Evolutionary conservation across 2,329 filamentous ascomycete species (phyloP), one percentile per base, ranked within the genome.

Genomic region (Xylaria arbuscula): DNA sequence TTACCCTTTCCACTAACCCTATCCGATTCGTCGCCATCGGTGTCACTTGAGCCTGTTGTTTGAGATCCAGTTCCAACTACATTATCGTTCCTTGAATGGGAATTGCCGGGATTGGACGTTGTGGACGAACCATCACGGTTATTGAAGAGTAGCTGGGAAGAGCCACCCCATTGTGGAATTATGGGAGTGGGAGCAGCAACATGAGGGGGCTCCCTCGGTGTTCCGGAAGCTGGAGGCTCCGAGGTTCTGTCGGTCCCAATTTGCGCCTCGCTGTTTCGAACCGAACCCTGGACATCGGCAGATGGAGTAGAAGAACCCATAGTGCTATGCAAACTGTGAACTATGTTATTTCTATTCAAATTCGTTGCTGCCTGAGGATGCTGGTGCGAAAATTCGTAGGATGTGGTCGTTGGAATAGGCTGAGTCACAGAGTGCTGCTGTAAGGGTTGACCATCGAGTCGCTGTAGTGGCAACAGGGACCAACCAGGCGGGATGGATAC

Each of bases 401-500:
- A 59, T 47, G 71, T 65, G 38, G 42, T 19, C 28, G 70, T 64
- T 47, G 63, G 58, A 22, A 55, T 65, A 50, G 55, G 69, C 40
- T 75, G 72, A 9, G 64, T 10, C 17, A 51, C 69, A 17, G 40
- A 24, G 28, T 34, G 71, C 61, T 47, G 74, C 72, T 68, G 73
- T 38, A 17, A 58, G 15, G 74, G 19, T 54, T 77, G 75, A n/a
- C 79, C 81, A 59, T 87, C 84, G 9, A 87, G 72, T 28, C 87
- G 83, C 70, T 90, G 85, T 1, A 92, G 81, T 28, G 89, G 89
- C 54, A 91, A 80, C 47, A 92, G 78, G 24, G 87, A 87, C 89
- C 89, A 92, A 5, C 89, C 89, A 34, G 85, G 83, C 2, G 89
- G 89, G 22, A 92, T 84, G 5, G 86, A 83, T n/a, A 92, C 83